Percentiles rank a stretch among this genome's conserved stretches.
Evolutionary conservation across 805 yeast species (phyloP).

Genomic region (Candida boleticola): DNA sequence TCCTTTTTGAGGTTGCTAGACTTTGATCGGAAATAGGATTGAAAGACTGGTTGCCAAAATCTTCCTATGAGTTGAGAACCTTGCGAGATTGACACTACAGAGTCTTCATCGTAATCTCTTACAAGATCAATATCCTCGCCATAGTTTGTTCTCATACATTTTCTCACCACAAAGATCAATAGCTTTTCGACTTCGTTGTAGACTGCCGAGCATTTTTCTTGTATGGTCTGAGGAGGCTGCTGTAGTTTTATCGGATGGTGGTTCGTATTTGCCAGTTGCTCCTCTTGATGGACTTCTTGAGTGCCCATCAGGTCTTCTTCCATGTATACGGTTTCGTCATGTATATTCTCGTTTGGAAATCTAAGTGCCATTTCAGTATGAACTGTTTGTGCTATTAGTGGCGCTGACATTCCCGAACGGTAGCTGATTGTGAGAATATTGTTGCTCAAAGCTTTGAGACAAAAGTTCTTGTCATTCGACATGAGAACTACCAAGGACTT

Average conservation of each 20-base stretch:
- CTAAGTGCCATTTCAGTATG: conserved; percentile 9
- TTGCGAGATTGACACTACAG: conserved; percentile 35
- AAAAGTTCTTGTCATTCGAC: conserved; percentile 82
- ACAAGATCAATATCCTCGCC: conserved; percentile 55
- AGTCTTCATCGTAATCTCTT: conserved; percentile 41
- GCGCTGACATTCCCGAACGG: conserved; percentile 43
- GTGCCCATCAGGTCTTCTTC: background rate
- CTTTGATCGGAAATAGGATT: conserved; percentile 38
- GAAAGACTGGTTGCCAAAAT: conserved; percentile 59
- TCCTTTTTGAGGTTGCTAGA: background rate
- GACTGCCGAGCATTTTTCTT: background rate
- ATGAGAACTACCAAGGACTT: conserved; percentile 52
- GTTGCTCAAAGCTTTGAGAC: conserved; percentile 72
- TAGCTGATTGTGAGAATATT: conserved; percentile 61
- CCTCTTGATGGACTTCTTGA: background rate
- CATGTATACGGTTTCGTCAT: background rate
- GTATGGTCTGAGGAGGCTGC: background rate
- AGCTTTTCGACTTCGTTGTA: conserved; percentile 1
- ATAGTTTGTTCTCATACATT: conserved; percentile 51
- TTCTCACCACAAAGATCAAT: conserved; percentile 1
- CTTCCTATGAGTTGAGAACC: conserved; percentile 42
- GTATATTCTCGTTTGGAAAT: background rate
- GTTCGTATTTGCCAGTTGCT: background rate
- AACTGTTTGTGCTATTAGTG: conserved; percentile 39
- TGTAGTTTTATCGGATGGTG: too few relatives aligned